A percentile compares a stretch with the other conserved stretches of the same genome.
phyloP scores from a whole-genome alignment of 768 basidiomycete genomes.

The Cyclocybe aegerita region DNA sequence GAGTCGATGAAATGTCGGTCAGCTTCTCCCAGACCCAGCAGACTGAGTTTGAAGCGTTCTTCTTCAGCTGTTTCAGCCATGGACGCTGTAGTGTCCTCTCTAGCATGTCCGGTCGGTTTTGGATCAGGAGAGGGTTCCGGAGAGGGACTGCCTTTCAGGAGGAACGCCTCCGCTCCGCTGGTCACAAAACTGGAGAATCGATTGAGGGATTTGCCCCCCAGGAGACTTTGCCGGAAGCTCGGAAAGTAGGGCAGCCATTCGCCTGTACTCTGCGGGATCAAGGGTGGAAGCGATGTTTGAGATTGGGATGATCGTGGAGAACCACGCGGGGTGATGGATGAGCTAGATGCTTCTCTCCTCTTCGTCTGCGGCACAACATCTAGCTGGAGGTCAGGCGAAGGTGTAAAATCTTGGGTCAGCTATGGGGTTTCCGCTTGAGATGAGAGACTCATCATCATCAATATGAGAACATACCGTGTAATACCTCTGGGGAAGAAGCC shows the following conservation, averaged over 20 bases:
- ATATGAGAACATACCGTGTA: constrained; percentile 57
- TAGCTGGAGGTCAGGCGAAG: constrained; percentile 44
- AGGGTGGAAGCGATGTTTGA: constrained; percentile 31
- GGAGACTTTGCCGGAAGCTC: constrained; percentile 67
- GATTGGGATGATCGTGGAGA: constrained; percentile 40
- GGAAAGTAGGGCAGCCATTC: constrained; percentile 63
- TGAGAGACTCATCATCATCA: constrained; percentile 3
- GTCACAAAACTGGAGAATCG: constrained; percentile 88
- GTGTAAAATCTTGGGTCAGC: constrained; percentile 67
- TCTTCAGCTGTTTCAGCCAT: constrained; percentile 40
- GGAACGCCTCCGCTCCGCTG: constrained; percentile 81
- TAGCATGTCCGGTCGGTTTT: constrained; percentile 19
- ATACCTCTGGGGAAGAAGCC: constrained; percentile 68
- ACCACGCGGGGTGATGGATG: constrained; percentile 48
- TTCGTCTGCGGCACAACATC: constrained; percentile 23
- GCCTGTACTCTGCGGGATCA: constrained; percentile 68
- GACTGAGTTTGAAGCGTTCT: constrained; percentile 34
- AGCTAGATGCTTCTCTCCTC: constrained; percentile 20
- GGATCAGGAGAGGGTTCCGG: constrained; percentile 3
- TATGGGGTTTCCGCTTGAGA: constrained; percentile 23
- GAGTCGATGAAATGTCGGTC: constrained; percentile 72
- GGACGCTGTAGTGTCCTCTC: constrained; percentile 30
- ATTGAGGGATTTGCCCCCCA: constrained; percentile 78
- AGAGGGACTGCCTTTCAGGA: constrained; percentile 61
- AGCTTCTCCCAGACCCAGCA: constrained; percentile 50